Conservation (phyloP, 2,329 filamentous ascomycete genomes). For the Colletotrichum eremochloae region DNA sequence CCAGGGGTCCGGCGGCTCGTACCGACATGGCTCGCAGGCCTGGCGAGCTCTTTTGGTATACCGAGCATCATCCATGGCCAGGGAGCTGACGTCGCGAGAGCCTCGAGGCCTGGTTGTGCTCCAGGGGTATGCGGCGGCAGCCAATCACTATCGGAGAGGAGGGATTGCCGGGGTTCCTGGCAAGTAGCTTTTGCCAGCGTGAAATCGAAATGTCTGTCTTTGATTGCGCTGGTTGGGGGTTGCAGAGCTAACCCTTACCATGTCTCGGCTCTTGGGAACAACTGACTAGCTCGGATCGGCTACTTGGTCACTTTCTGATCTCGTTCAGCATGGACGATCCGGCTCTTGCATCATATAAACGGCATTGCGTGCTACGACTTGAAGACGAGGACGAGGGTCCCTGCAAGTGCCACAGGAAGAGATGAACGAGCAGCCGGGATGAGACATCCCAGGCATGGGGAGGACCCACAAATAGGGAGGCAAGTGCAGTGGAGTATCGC, state of each 20-base stretch:
- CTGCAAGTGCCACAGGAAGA: constrained; percentile 6
- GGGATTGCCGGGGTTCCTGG: neutral
- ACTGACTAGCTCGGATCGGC: neutral
- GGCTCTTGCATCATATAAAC: neutral
- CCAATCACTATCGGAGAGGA: neutral
- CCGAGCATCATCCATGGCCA: constrained; percentile 31
- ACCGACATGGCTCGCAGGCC: constrained; percentile 33
- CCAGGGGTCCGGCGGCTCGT: neutral
- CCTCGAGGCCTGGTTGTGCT: neutral
- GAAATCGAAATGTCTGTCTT: neutral
- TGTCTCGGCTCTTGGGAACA: neutral
- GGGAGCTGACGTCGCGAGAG: too few species aligned
- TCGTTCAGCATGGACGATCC: neutral
- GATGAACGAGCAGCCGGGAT: constrained; percentile 15
- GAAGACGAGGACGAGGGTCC: neutral
- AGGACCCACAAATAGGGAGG: constrained; percentile 2
- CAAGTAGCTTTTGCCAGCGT: neutral
- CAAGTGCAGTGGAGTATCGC: neutral
- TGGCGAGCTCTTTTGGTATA: constrained; percentile 35
- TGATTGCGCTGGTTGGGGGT: neutral
- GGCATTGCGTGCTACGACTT: neutral
- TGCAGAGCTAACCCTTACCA: neutral
- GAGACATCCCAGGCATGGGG: constrained; percentile 12
- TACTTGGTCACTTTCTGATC: neutral
- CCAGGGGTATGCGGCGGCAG: neutral